These are phyloP conservation scores for Ilyonectria destructans DNA, from an alignment of 2,329 filamentous ascomycete genomes.

Conservation along the genomic window DNA sequence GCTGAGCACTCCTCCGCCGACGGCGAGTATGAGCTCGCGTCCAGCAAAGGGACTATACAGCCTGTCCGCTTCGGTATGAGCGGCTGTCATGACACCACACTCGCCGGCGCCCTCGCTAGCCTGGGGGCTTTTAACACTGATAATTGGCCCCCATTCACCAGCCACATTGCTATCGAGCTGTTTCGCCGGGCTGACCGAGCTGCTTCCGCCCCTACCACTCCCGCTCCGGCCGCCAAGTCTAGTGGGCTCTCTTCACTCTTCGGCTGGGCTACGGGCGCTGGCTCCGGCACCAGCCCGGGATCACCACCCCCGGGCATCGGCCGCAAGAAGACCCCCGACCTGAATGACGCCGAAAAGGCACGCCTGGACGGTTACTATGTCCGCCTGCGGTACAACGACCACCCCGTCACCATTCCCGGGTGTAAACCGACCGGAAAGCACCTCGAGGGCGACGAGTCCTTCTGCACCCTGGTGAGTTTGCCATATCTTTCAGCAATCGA, in stretches of 20 bases:
- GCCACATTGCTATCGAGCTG: conserved; percentile 91
- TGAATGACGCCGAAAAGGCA: conserved; percentile 72
- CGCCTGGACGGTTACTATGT: conserved; percentile 86
- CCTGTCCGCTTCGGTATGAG: conserved; percentile 83
- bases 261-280: conserved; percentile 36
- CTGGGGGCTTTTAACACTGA: conserved; percentile 83
- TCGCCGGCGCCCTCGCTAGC: conserved; percentile 84
- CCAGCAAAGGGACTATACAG: conserved; percentile 54
- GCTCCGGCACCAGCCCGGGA: conserved; percentile 46
- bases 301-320: conserved; percentile 67
- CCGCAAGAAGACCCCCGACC: conserved; percentile 70
- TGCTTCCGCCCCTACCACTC: conserved; percentile 23
- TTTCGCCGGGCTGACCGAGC: conserved; percentile 73
- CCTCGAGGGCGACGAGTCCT: conserved; percentile 86
- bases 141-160: conserved; percentile 94
- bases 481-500: not conserved
- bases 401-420: conserved; percentile 84
- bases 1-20: conserved; percentile 72
- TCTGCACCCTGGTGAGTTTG: conserved; percentile 85
- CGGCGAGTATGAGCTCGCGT: conserved; percentile 65
- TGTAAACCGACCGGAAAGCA: conserved; percentile 86
- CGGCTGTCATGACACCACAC: conserved; percentile 94
- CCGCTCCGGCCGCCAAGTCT: conserved; percentile 20
- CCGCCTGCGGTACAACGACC: conserved; percentile 91
- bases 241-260: conserved; percentile 49